Evolutionary conservation across 108 stramenopile genomes (phyloP).

Genomic region (Asterionellopsis glacialis): DNA sequence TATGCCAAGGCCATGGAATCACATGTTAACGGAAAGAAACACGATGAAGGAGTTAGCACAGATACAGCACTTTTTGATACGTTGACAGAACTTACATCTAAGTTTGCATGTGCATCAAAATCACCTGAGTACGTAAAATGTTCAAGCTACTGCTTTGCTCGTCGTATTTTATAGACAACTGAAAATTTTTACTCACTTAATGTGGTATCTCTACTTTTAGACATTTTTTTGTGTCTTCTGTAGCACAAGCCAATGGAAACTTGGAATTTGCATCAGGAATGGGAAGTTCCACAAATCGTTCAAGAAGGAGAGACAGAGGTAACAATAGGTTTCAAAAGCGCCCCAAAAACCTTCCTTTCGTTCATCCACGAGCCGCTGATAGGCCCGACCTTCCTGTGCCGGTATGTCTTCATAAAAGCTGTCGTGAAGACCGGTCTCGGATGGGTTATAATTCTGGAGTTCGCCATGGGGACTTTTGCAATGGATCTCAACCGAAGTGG

Average conservation of each 20-base stretch:
- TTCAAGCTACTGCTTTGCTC: constrained; percentile 2
- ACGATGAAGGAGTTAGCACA: constrained; percentile 15
- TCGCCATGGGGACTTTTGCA: constrained; percentile 53
- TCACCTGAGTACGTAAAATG: constrained; percentile 33
- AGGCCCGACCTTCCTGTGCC: constrained; percentile 21
- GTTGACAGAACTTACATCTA: constrained; percentile 28
- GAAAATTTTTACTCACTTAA: neutral
- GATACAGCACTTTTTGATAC: constrained; percentile 26
- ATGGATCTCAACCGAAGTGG: constrained; percentile 59
- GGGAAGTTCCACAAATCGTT: constrained; percentile 4
- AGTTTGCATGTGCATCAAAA: constrained; percentile 25
- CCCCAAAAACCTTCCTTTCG: constrained; percentile 42
- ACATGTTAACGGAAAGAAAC: constrained; percentile 6
- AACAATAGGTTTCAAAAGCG: constrained; percentile 25
- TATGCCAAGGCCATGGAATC: constrained; percentile 19
- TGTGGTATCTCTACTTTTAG: constrained; percentile 2
- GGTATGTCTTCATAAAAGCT: neutral
- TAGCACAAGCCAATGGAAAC: constrained; percentile 51
- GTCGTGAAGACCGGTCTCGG: constrained; percentile 11
- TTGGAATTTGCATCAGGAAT: constrained; percentile 43
- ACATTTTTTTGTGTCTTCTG: constrained; percentile 48
- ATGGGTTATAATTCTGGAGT: constrained; percentile 15
- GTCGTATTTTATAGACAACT: neutral
- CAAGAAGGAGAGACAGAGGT: neutral
- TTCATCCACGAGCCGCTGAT: constrained; percentile 29